Conservation (phyloP, 768 basidiomycete species). For the Phylloporus sp. region DNA sequence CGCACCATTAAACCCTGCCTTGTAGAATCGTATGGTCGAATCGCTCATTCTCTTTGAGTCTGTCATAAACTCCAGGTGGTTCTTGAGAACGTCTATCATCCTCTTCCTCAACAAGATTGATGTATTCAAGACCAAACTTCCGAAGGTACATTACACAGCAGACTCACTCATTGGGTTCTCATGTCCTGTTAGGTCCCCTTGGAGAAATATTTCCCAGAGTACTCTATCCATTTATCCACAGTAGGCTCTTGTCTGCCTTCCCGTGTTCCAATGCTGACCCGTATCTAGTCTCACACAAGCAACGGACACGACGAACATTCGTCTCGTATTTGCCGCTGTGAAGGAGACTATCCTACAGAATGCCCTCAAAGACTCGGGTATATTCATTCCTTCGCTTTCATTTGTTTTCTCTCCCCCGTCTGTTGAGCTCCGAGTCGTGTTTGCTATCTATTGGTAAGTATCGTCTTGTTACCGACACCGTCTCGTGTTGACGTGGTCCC, state of each 20-base stretch:
- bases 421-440: conserved; percentile 10
- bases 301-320: conserved; percentile 82
- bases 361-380: conserved; percentile 81
- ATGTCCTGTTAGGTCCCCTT: conserved; percentile 51
- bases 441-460: conserved; percentile 27
- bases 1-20: background rate
- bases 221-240: conserved; percentile 89
- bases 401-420: background rate
- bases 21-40: conserved; percentile 71
- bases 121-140: conserved; percentile 71
- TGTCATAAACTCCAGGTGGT: conserved; percentile 80
- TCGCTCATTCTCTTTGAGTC: conserved; percentile 72
- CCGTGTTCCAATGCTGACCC: background rate
- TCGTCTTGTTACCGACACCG: background rate
- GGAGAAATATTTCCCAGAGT: conserved; percentile 82
- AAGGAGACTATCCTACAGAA: conserved; percentile 91
- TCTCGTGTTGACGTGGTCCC: background rate
- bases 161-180: background rate
- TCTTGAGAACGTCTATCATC: conserved; percentile 61
- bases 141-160: conserved; percentile 40
- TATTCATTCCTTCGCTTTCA: conserved; percentile 34
- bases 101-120: conserved; percentile 72
- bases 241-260: conserved; percentile 40
- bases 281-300: conserved; percentile 73
- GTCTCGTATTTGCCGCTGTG: conserved; percentile 82